phyloP scores from a whole-genome alignment of 2,329 filamentous ascomycete species.

The Pyrenophora graminea region DNA sequence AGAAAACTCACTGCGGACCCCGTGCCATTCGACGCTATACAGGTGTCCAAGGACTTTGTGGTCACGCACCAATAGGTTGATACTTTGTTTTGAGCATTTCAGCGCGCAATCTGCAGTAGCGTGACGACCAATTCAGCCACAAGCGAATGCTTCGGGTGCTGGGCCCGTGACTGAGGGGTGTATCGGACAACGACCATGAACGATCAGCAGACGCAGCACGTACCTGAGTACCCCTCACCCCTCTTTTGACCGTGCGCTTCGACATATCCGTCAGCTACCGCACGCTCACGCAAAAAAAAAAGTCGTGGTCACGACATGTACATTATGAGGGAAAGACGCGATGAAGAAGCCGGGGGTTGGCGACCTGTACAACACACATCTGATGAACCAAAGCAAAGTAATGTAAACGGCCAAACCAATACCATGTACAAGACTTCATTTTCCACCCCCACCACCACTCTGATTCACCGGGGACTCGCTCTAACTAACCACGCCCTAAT shows the following conservation, averaged over 20 bases:
- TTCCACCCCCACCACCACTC: no score
- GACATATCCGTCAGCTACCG: neutral
- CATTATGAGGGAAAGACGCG: neutral
- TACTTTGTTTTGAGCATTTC: neutral
- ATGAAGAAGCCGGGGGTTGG: neutral
- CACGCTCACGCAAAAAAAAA: neutral
- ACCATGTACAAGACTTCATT: no score
- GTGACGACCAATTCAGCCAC: no score
- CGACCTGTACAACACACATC: neutral
- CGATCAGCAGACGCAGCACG: no score
- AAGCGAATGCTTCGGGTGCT: no score
- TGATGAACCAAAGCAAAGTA: neutral
- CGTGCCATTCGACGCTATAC: slow-evolving; percentile 18
- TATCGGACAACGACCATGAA: no score
- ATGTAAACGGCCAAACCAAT: neutral
- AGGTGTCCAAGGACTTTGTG: slow-evolving; percentile 23
- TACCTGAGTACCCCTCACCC: no score
- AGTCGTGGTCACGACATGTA: neutral
- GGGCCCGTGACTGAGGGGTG: no score
- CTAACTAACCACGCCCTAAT: slow-evolving; percentile 28
- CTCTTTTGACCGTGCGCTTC: neutral
- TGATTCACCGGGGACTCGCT: slow-evolving; percentile 17
- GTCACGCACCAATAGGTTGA: slow-evolving; percentile 12
- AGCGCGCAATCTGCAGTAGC: neutral
- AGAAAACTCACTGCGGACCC: slow-evolving; percentile 21